Evolutionary conservation across 108 stramenopile genomes (phyloP).

Genomic region (Poteriospumella lacustris): DNA sequence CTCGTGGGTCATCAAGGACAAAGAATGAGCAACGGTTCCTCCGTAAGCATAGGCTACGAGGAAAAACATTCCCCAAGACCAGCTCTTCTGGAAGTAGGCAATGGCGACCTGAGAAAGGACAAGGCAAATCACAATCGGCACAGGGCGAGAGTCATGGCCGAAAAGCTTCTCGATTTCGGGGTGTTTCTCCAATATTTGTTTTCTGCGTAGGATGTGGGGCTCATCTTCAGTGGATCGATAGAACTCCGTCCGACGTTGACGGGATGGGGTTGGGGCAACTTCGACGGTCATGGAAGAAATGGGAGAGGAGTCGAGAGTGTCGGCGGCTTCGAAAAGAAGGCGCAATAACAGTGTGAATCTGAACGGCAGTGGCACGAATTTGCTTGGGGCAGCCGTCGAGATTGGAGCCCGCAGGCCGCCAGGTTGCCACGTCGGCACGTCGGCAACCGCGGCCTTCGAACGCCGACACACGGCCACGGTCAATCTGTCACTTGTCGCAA

Average conservation of each 20-base stretch:
- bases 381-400: no score
- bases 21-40: slow-evolving; percentile 71
- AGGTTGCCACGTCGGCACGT: no score
- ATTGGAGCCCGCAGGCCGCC: no score
- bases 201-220: slow-evolving; percentile 54
- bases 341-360: no score
- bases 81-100: slow-evolving; percentile 42
- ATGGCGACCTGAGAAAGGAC: slow-evolving; percentile 58
- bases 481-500: no score
- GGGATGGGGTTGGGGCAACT: no score
- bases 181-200: slow-evolving; percentile 66
- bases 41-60: slow-evolving; percentile 60
- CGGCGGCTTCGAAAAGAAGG: no score
- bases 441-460: no score
- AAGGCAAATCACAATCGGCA: slow-evolving; percentile 56
- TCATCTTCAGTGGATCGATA: slow-evolving; percentile 51
- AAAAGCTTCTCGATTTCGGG: slow-evolving; percentile 73
- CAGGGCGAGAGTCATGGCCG: slow-evolving; percentile 65
- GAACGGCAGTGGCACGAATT: no score
- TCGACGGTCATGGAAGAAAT: no score
- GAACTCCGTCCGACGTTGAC: slow-evolving; percentile 44
- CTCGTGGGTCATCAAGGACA: slow-evolving; percentile 83
- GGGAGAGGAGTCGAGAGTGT: no score
- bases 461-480: no score
- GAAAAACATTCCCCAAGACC: slow-evolving; percentile 29